These are phyloP conservation scores for Penicillium ucsense DNA, from an alignment of 495 filamentous ascomycete species.

Conservation along the genomic window DNA sequence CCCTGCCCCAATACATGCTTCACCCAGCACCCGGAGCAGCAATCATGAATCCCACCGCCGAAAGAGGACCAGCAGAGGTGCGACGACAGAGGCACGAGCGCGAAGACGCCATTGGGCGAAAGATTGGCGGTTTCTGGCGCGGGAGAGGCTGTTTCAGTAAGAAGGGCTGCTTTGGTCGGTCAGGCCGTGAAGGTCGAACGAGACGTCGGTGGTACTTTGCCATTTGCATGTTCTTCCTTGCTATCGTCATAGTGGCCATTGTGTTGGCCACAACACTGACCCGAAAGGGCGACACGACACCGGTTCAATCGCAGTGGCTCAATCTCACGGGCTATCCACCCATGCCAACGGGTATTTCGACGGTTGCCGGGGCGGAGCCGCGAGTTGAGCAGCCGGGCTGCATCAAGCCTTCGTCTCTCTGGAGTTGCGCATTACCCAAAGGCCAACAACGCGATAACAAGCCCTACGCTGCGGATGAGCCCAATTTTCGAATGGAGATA, in stretches of 20 bases:
- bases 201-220: constrained; percentile 51
- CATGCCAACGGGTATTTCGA: constrained; percentile 72
- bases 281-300: constrained; percentile 31
- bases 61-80: constrained; percentile 39
- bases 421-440: constrained; percentile 77
- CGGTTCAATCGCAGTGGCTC: constrained; percentile 54
- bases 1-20: constrained; percentile 19
- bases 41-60: constrained; percentile 16
- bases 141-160: constrained; percentile 49
- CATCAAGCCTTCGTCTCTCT: constrained; percentile 56
- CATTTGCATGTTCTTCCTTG: constrained; percentile 42
- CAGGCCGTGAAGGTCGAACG: constrained; percentile 53
- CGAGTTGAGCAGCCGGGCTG: constrained; percentile 51
- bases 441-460: constrained; percentile 52
- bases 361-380: constrained; percentile 57
- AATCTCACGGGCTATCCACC: constrained; percentile 81
- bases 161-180: constrained; percentile 51
- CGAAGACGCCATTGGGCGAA: constrained; percentile 48
- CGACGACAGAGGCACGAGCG: constrained; percentile 50
- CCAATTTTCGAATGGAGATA: constrained; percentile 72
- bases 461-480: constrained; percentile 53
- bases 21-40: constrained; percentile 13
- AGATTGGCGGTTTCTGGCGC: constrained; percentile 49
- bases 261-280: constrained; percentile 52
- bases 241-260: constrained; percentile 49